Conservation (phyloP, 176 grass and related monocot genomes). For the Phoenix roebelenii region DNA sequence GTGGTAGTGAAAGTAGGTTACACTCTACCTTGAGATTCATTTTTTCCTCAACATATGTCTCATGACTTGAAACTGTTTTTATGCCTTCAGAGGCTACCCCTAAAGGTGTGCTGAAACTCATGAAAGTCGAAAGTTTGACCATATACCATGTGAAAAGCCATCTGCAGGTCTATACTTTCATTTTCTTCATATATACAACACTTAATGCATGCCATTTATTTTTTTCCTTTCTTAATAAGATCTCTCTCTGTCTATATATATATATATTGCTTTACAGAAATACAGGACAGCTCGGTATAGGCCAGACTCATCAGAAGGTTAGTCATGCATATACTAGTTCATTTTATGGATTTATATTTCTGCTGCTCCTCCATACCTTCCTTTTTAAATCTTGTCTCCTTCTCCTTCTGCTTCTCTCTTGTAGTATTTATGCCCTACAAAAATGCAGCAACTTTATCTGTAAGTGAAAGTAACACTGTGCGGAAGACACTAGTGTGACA, state of each 20-base stretch:
- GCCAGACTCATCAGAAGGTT: conserved; percentile 91
- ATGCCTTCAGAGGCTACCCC: conserved; percentile 80
- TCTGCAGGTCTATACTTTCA: conserved; percentile 50
- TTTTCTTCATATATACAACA: conserved; percentile 9
- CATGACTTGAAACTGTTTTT: conserved; percentile 8
- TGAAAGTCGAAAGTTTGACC: conserved; percentile 97
- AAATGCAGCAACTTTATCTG: neutral
- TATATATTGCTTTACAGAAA: conserved; percentile 49
- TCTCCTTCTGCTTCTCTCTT: too few species aligned
- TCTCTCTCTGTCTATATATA: neutral
- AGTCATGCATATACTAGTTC: neutral
- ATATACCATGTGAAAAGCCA: conserved; percentile 99
- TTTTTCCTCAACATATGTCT: conserved; percentile 16
- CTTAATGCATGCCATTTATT: neutral
- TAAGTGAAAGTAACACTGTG: neutral
- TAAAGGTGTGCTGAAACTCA: conserved; percentile 93
- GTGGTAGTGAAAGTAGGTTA: conserved; percentile 91
- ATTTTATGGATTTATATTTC: neutral
- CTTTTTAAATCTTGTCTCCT: too few species aligned
- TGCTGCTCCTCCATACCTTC: neutral
- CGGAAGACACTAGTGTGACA: neutral
- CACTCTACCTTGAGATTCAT: neutral
- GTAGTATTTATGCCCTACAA: too few species aligned
- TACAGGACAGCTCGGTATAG: conserved; percentile 92
- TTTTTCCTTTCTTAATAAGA: conserved; percentile 17